A percentile compares a stretch with the other conserved stretches of the same genome.
Conservation (phyloP, 2,329 filamentous ascomycete genomes). For the Stemphylium beticola region DNA sequence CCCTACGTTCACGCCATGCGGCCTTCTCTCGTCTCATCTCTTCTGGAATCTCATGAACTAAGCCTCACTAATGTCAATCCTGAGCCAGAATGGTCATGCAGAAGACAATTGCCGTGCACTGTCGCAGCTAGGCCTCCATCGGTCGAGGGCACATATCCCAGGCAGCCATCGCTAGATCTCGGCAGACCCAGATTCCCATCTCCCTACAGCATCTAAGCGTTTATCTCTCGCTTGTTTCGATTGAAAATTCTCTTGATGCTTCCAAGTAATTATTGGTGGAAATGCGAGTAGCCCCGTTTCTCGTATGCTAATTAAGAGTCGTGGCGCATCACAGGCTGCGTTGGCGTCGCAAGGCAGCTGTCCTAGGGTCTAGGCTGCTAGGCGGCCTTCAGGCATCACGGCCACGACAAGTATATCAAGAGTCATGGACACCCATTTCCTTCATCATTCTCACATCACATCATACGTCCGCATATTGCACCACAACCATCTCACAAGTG, state of each 20-base stretch:
- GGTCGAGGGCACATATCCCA: not conserved
- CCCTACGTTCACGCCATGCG: slow-evolving; percentile 1
- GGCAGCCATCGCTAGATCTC: not conserved
- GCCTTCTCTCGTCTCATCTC: not conserved
- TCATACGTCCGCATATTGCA: not conserved
- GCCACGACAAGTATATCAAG: not conserved
- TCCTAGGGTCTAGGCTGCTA: slow-evolving; percentile 2
- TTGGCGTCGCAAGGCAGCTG: slow-evolving; percentile 14
- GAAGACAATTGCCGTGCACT: not conserved
- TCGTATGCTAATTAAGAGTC: not conserved
- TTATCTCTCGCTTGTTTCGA: not conserved
- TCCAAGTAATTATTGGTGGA: slow-evolving; percentile 4
- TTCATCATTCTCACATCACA: not conserved
- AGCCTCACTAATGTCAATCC: not conserved
- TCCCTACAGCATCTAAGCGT: not conserved
- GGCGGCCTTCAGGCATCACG: slow-evolving; percentile 16
- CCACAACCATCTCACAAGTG: not conserved
- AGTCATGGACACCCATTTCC: not conserved
- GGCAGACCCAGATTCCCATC: not conserved
- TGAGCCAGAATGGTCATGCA: not conserved
- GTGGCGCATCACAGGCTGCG: slow-evolving; percentile 13
- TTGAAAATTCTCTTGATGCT: not conserved
- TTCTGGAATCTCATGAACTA: not conserved
- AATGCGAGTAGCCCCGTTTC: slow-evolving; percentile 5
- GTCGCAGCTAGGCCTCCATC: not conserved